These are phyloP conservation scores for Globisporangium cylindrosporum DNA, from an alignment of 352 stramenopile species.

Conservation along the genomic window DNA sequence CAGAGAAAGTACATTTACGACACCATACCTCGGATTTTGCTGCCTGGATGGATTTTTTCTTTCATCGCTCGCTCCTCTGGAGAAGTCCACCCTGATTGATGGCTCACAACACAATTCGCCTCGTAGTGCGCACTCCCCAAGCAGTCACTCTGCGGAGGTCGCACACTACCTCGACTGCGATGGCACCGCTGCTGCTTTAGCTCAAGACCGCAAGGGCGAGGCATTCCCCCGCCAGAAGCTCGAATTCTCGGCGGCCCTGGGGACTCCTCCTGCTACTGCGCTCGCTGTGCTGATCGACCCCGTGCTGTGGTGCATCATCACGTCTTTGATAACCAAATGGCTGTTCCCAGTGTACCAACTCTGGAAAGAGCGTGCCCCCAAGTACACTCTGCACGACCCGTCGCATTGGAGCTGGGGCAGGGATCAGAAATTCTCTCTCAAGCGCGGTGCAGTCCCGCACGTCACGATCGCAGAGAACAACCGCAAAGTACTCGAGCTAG, in stretches of 20 bases:
- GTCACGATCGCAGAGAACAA: slow-evolving; percentile 4
- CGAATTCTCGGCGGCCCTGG: too few relatives aligned
- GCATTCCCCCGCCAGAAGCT: too few relatives aligned
- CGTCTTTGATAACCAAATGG: background rate
- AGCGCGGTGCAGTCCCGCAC: background rate
- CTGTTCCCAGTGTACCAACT: slow-evolving; percentile 2
- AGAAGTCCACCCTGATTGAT: too few relatives aligned
- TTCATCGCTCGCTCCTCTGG: too few relatives aligned
- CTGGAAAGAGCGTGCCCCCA: background rate
- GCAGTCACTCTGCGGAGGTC: too few relatives aligned
- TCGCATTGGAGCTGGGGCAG: background rate
- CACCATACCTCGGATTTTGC: too few relatives aligned
- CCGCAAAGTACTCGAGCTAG: background rate
- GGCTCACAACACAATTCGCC: too few relatives aligned
- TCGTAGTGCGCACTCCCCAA: too few relatives aligned
- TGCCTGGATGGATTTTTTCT: too few relatives aligned
- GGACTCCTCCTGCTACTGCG: background rate
- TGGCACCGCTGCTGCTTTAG: too few relatives aligned
- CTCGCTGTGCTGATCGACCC: slow-evolving; percentile 3
- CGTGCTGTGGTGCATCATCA: slow-evolving; percentile 3
- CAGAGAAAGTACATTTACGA: background rate
- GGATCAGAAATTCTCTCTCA: background rate
- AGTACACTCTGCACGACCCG: background rate
- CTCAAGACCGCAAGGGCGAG: too few relatives aligned
- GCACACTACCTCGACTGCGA: too few relatives aligned